Evolutionary conservation across 352 stramenopile genomes (phyloP).

Genomic region (Pythium aquatile): DNA sequence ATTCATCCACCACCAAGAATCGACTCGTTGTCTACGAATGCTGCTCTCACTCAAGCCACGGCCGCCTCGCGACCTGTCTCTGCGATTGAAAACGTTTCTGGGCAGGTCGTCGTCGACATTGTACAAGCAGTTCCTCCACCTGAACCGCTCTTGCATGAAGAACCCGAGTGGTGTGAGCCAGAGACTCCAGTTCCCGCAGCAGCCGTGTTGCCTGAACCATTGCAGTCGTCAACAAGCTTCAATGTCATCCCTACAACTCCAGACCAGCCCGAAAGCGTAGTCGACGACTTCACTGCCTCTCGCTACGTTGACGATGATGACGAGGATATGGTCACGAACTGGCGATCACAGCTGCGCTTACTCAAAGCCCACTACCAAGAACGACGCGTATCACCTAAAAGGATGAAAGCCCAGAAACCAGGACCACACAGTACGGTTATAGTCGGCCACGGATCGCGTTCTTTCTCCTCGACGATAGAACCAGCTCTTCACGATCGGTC

Average conservation of each 20-base stretch:
- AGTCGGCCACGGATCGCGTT: constrained; percentile 10
- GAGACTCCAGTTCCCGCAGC: too few relatives aligned
- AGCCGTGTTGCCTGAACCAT: background rate
- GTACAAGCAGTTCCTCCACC: too few relatives aligned
- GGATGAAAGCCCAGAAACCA: background rate
- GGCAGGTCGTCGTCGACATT: too few relatives aligned
- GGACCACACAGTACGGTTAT: background rate
- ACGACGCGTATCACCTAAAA: constrained; percentile 1
- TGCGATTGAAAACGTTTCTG: too few relatives aligned
- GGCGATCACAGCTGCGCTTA: constrained; percentile 16
- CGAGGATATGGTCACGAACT: constrained; percentile 8
- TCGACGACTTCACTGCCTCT: background rate
- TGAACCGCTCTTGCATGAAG: too few relatives aligned
- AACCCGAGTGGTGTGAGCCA: too few relatives aligned
- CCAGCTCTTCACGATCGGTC: constrained; percentile 13
- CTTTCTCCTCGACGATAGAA: background rate
- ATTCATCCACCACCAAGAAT: too few relatives aligned
- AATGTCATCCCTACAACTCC: constrained; percentile 1
- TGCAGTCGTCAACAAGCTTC: background rate
- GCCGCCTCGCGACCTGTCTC: too few relatives aligned
- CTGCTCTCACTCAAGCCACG: too few relatives aligned
- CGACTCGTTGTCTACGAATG: too few relatives aligned
- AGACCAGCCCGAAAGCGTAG: background rate
- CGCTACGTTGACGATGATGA: constrained; percentile 9
- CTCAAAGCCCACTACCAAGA: constrained; percentile 20